Evolutionary conservation across 768 basidiomycete genomes (phyloP).

Genomic region (Tubosaeta brunneosetosa): DNA sequence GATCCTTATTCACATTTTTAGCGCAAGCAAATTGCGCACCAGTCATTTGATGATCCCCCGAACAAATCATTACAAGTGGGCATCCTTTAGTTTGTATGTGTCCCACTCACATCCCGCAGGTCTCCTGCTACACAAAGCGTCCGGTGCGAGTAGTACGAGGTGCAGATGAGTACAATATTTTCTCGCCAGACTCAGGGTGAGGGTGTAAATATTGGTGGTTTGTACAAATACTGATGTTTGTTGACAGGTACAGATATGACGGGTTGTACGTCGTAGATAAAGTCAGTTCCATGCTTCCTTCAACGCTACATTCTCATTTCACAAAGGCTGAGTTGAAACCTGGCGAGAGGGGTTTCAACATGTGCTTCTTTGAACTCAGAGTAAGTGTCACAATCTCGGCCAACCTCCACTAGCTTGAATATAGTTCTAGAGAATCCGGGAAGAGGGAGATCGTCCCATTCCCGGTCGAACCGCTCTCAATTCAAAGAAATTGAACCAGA

Average conservation of each 20-base stretch:
- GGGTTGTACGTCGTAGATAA: slow-evolving; percentile 28
- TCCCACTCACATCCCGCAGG: slow-evolving; percentile 14
- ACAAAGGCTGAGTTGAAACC: slow-evolving; percentile 10
- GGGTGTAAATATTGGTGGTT: not conserved
- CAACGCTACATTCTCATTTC: slow-evolving; percentile 1
- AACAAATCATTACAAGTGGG: slow-evolving; percentile 23
- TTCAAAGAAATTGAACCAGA: slow-evolving; percentile 1
- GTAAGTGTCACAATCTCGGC: slow-evolving; percentile 7
- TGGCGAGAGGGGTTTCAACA: slow-evolving; percentile 20
- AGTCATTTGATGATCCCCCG: slow-evolving; percentile 17
- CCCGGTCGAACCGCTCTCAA: slow-evolving; percentile 23
- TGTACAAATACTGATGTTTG: not conserved
- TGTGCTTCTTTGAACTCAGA: slow-evolving; percentile 30
- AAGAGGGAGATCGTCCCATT: slow-evolving; percentile 15
- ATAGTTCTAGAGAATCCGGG: slow-evolving; percentile 20
- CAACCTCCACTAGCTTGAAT: not conserved
- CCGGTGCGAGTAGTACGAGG: slow-evolving; percentile 41
- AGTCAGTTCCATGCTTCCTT: slow-evolving; percentile 10
- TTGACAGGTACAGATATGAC: slow-evolving; percentile 28
- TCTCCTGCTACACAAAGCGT: slow-evolving; percentile 24
- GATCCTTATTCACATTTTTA: no score
- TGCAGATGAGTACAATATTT: slow-evolving; percentile 7
- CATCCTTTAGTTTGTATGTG: not conserved
- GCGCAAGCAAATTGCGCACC: slow-evolving; percentile 23
- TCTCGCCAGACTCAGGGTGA: slow-evolving; percentile 24